Evolutionary conservation across 306 rosid genomes (phyloP).

Genomic region (Glycyrrhiza uralensis): DNA sequence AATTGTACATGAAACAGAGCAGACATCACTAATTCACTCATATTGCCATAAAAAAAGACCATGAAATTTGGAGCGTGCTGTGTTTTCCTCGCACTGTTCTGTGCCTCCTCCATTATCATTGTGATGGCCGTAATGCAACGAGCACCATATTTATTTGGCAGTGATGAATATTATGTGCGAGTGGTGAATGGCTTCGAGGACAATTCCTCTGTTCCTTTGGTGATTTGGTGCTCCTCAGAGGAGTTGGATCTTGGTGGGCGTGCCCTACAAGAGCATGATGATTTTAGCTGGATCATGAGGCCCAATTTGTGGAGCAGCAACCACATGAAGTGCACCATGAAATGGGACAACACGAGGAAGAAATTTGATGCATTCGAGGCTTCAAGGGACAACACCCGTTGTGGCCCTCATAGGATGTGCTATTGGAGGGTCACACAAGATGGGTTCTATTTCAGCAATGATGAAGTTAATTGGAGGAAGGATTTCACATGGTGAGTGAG

Average conservation of each 20-base stretch:
- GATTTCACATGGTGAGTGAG: conserved; percentile 57
- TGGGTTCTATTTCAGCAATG: conserved; percentile 75
- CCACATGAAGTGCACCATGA: conserved; percentile 60
- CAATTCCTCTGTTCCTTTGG: conserved; percentile 69
- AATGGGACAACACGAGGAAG: conserved; percentile 57
- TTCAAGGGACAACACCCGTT: conserved; percentile 54
- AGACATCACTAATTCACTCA: no score
- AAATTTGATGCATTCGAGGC: conserved; percentile 68
- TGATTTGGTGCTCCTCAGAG: conserved; percentile 68
- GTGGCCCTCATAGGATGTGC: conserved; percentile 47
- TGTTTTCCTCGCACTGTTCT: background rate
- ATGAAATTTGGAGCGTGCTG: conserved; percentile 3
- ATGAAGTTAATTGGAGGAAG: conserved; percentile 62
- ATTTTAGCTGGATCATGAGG: conserved; percentile 66
- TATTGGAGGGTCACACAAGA: conserved; percentile 65
- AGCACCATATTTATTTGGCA: conserved; percentile 22
- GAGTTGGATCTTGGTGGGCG: conserved; percentile 63
- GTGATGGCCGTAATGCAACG: conserved; percentile 21
- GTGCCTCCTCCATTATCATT: conserved; percentile 19
- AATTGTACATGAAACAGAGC: no score
- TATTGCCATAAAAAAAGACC: no score
- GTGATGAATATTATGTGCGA: conserved; percentile 42
- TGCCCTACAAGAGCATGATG: conserved; percentile 76
- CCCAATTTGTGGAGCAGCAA: conserved; percentile 44
- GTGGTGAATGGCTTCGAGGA: conserved; percentile 66